phyloP scores from a whole-genome alignment of 2,329 filamentous ascomycete species.

The Incumbomyces delicatus region DNA sequence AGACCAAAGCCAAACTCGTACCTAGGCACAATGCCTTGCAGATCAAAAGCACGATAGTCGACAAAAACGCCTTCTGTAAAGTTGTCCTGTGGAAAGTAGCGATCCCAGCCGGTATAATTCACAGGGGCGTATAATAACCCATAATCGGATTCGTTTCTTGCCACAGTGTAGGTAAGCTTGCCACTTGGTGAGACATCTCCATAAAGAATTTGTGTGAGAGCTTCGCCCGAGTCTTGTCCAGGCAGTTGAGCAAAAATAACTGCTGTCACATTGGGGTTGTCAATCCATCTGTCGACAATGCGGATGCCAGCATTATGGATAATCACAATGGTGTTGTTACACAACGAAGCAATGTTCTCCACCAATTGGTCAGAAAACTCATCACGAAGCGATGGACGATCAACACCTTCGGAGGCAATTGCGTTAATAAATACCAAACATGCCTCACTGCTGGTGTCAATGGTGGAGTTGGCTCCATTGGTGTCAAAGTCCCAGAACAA shows the following conservation, averaged over 20 bases:
- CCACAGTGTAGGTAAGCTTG: constrained; percentile 48
- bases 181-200: constrained; percentile 61
- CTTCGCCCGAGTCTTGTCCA: constrained; percentile 61
- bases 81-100: constrained; percentile 57
- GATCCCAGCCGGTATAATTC: not conserved
- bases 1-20: constrained; percentile 83
- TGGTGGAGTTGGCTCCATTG: constrained; percentile 52
- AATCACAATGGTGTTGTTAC: constrained; percentile 7
- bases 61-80: constrained; percentile 75
- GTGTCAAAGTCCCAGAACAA: constrained; percentile 4
- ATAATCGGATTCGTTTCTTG: constrained; percentile 3
- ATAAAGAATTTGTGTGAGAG: constrained; percentile 57
- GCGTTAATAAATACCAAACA: constrained; percentile 50
- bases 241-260: constrained; percentile 59
- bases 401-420: constrained; percentile 35
- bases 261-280: constrained; percentile 55
- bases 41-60: constrained; percentile 84
- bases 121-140: not conserved
- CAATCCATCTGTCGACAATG: constrained; percentile 48
- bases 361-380: constrained; percentile 5
- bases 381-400: constrained; percentile 3
- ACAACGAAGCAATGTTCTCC: constrained; percentile 5
- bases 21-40: constrained; percentile 59
- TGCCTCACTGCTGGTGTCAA: constrained; percentile 38
- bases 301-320: constrained; percentile 50